Base-by-base conservation (phyloP, 2,329 filamentous ascomycete species). In the Exophiala dermatitidis region DNA sequence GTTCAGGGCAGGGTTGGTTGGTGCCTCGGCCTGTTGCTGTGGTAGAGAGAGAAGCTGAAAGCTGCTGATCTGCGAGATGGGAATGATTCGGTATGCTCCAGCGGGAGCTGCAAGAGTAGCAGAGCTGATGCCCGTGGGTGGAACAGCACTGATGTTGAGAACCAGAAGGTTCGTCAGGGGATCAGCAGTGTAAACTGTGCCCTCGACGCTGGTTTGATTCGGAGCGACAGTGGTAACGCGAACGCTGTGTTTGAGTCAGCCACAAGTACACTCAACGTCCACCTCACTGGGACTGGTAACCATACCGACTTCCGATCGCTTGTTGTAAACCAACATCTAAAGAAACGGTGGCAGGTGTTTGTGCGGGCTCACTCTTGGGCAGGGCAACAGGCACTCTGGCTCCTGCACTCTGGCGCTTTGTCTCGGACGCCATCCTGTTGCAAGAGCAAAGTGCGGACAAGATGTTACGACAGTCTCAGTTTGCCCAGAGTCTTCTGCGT, bases 181-280 rank as follows among this genome's bases (percentile, higher is more conserved):
- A 65, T 78, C 80, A 43, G 77, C 79, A 30, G 80, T 82, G 68
- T 81, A 84, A 53, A 85, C 73, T 12, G 74, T 81, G 62, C 82
- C 82, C 67, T 84, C 81, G 54, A 81, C 69, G 28, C 74, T 77
- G 41, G 74, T 73, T 48, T 75, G 69, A 50, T 72, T 66, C 5
- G 74, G 74, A 30, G 74, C 69, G 10, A 74, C 72, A 47, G 79
- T 82, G 52, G 74, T 81, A 59, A 84, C 67, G 60, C 77, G 80
- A 63, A 84, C 72, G 54, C 81, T 83, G 65, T 51, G 31, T 34
- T 30, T 38, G 38, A 53, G 44, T 58, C 10, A 54, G 52, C 58
- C 62, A 26, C 68, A 4, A 79, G 77, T 59, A 77, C 76, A 0
- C 62, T 51, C 0, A 68, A 69, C 1, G 65, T 72, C 3, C 57